Evolutionary conservation across 2,329 filamentous ascomycete species (phyloP).

Genomic region (Phyllachora maydis): DNA sequence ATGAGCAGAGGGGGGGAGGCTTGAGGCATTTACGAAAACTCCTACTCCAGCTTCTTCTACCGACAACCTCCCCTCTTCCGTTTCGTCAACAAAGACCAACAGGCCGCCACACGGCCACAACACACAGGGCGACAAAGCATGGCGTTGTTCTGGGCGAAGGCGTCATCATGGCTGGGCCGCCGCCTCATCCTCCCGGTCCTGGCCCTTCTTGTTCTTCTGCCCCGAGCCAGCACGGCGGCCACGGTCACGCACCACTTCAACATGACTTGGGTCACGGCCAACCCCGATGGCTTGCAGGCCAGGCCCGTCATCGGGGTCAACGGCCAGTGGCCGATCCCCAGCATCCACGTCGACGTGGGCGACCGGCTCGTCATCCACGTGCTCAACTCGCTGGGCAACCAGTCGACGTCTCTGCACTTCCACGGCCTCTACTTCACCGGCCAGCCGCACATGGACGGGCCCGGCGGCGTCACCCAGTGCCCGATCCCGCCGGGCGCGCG

Average conservation of each 20-base stretch:
- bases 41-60: too few relatives aligned
- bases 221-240: too few relatives aligned
- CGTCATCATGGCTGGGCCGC: too few relatives aligned
- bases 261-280: constrained; percentile 48
- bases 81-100: too few relatives aligned
- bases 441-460: constrained; percentile 51
- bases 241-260: constrained; percentile 43
- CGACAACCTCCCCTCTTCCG: too few relatives aligned
- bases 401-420: constrained; percentile 44
- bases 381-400: constrained; percentile 37
- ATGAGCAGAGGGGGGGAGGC: too few relatives aligned
- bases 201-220: constrained; percentile 2
- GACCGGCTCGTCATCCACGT: constrained; percentile 39
- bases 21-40: too few relatives aligned
- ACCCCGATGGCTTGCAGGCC: constrained; percentile 50
- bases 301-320: constrained; percentile 58
- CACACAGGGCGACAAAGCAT: too few relatives aligned
- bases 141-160: too few relatives aligned
- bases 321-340: constrained; percentile 50
- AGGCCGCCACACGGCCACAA: too few relatives aligned
- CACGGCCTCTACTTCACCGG: constrained; percentile 53
- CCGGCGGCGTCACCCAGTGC: constrained; percentile 45
- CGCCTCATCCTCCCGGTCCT: neutral
- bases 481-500: constrained; percentile 39
- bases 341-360: constrained; percentile 41